Evolutionary conservation across 2,329 filamentous ascomycete genomes (phyloP), one percentile per base, ranked within the genome.

Genomic region (Botryotinia calthae): DNA sequence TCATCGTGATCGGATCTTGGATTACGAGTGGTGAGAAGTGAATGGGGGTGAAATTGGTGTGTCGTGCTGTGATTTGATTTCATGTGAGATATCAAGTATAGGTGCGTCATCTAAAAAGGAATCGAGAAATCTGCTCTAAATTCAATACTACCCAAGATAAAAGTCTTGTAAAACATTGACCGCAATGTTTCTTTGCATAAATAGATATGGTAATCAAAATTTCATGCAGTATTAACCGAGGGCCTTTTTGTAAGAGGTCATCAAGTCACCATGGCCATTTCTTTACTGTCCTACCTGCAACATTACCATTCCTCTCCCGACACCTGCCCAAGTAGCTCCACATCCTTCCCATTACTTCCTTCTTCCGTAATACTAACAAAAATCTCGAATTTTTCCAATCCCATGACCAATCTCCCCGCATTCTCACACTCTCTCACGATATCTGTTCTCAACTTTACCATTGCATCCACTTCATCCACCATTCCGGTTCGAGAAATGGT

Each of bases 361-460:
- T 40, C 46, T n/a, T 66, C 64, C 46, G 31, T 28, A 16, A 28
- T n/a, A 28, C 64, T 28, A 40, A 66, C 46, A 10, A 54, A 54
- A 18, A 66, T 37, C 64, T 40, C 64, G 18, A 66, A 66, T 40
- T 18, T 40, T 34, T 54, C 34, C 25, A 66, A 28, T 18, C 46
- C 64, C 46, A 66, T 54, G 14, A 66, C 25, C 25, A 66, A 28
- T 18, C 8, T 66, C 46, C 31, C 64, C 14, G 64, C 46, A 40
- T 40, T 66, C 31, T 40, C 64, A 54, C 64, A 40, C 31, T 66
- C 46, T 34, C 46, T 66, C 64, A 12, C 54, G 18, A 66, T 54
- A 54, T 28, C 46, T 3, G 25, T 22, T 31, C 46, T 66, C 5
- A 66, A n/a, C 46, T 66, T 66, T 25, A 34, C 64, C 20, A 66